Evolutionary conservation across 768 basidiomycete genomes (phyloP).

Genomic region (Rhizopogon rudus): DNA sequence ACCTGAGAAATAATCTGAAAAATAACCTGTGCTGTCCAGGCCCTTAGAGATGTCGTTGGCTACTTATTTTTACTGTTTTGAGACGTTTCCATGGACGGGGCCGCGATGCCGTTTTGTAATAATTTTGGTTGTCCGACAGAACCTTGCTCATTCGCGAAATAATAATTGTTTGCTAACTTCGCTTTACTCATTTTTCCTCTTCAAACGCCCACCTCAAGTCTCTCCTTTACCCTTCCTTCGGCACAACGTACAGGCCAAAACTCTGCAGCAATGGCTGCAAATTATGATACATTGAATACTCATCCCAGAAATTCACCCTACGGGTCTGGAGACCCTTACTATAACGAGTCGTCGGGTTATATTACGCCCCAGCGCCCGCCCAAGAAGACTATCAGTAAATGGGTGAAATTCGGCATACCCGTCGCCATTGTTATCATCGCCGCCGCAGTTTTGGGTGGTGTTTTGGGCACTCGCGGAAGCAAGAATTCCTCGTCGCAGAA

Average conservation of each 20-base stretch:
- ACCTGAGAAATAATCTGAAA: no score
- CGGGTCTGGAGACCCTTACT: conserved; percentile 64
- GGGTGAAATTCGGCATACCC: conserved; percentile 75
- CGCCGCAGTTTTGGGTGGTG: conserved; percentile 71
- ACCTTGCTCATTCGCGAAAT: no score
- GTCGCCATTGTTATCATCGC: conserved; percentile 56
- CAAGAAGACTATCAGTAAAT: conserved; percentile 58
- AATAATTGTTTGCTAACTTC: no score
- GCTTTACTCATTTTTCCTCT: conserved; percentile 8
- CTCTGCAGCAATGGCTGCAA: conserved; percentile 33
- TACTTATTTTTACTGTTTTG: not conserved
- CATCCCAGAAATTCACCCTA: conserved; percentile 33
- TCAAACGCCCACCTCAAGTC: conserved; percentile 18
- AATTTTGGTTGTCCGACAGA: conserved; percentile 4
- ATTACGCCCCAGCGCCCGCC: conserved; percentile 43
- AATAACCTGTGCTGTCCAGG: no score
- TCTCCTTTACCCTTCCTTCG: conserved; percentile 11
- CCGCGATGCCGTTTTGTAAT: conserved; percentile 8
- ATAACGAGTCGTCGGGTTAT: conserved; percentile 65
- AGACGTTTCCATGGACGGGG: not conserved
- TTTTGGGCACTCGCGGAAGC: conserved; percentile 62
- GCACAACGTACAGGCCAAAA: conserved; percentile 11
- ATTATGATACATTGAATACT: conserved; percentile 29
- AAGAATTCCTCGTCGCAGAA: conserved; percentile 25
- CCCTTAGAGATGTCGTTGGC: not conserved